Conservation (phyloP, 179 eudicot genomes). For the Actinidia chinensis region DNA sequence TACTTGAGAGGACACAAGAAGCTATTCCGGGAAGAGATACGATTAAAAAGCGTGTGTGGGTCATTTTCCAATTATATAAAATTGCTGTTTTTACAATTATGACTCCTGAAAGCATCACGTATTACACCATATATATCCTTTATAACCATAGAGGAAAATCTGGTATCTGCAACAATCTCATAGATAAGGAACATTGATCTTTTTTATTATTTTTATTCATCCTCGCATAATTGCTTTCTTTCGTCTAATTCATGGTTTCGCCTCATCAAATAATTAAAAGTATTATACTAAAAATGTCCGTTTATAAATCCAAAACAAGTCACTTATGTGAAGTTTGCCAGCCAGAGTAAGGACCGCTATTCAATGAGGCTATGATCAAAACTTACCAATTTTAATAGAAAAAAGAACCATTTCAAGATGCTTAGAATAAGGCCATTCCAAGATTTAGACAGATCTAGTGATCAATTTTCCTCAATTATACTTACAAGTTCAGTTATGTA, state of each 20-base stretch:
- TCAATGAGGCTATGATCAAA: neutral
- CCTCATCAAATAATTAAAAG: neutral
- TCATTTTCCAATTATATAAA: neutral
- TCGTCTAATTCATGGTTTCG: too few species aligned
- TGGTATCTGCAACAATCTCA: too few species aligned
- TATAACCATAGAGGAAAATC: too few species aligned
- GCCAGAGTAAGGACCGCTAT: neutral
- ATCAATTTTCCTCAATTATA: neutral
- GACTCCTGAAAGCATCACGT: neutral
- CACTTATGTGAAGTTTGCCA: neutral
- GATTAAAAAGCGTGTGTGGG: neutral
- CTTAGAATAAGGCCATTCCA: neutral
- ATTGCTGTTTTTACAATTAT: too few species aligned
- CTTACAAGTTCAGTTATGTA: neutral
- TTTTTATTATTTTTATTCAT: too few species aligned
- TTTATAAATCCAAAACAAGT: neutral
- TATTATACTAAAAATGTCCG: neutral
- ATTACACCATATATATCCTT: neutral
- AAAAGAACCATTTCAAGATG: neutral
- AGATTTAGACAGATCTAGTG: conserved; percentile 17
- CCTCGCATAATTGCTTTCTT: too few species aligned
- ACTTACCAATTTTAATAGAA: neutral
- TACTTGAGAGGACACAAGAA: neutral
- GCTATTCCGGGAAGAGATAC: neutral
- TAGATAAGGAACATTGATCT: too few species aligned